Evolutionary conservation across 371 early-diverging fungal species (phyloP), one percentile per base, ranked within the genome.

Genomic region (Saksenaea oblongispora): DNA sequence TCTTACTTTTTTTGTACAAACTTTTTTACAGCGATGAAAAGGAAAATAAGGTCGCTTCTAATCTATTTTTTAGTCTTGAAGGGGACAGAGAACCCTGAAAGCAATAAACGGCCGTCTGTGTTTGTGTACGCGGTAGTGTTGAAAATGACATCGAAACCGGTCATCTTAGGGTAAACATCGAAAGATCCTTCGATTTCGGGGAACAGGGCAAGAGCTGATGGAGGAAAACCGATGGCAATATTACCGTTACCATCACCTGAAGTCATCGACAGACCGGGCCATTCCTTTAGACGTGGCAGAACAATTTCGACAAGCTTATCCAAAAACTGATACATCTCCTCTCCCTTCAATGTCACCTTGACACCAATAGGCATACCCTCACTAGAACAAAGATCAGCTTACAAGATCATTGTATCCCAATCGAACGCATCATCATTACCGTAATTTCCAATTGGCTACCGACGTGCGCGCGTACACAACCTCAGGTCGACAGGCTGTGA

Each of bases 161-260:
- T 91, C 81, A 96, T 84, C 61, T 87, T 78, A 22, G 97, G 97
- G 75, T 90, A 93, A 78, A 89, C 87, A 63, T 97, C 97, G 76
- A 94, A 97, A 62, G 93, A 92, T 35, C 89, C 89, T 80, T 97
- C 98, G 65, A 97, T 93, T 82, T 98, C 97, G 7, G 97, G 97
- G 86, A 97, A 98, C 56, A 98, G 79, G 27, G 93, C 93, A 35
- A 93, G 81, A 9, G 89, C 93, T 34, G 92, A 89, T 13, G 92
- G 83, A 27, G 89, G 90, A 65, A 98, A 88, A 14, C 94, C 92
- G 63, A 96, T 74, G 13, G 90, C 89, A 65, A 96, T 85, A 70
- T 89, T 90, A 36, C 96, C 97, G 51, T 88, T 85, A 44, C 90
- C 89, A 67, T 94, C 93, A 61, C 95, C 95, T 28, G 88, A 79